phyloP scores from a whole-genome alignment of 1,284 basidiomycete species.

The Hortiboletus rubellus region DNA sequence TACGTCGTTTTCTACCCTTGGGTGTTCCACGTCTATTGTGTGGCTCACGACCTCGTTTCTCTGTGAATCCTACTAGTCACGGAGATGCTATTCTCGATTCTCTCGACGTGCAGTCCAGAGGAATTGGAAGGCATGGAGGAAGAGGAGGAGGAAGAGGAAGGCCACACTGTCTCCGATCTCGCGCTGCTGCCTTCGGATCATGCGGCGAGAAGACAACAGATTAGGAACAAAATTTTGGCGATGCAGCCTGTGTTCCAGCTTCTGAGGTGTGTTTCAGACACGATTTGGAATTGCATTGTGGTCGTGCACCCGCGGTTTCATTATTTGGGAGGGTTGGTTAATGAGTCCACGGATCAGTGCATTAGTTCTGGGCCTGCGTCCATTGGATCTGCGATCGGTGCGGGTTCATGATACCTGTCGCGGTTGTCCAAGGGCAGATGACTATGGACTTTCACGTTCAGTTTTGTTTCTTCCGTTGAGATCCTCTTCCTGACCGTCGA shows the following conservation, averaged over 20 bases:
- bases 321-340: neutral
- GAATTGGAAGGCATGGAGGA: slow-evolving; percentile 78
- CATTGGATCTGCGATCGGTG: neutral
- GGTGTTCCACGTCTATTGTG: too few relatives aligned
- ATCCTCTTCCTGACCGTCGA: neutral
- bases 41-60: neutral
- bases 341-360: neutral
- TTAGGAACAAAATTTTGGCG: slow-evolving; percentile 95
- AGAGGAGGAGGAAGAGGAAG: slow-evolving; percentile 37
- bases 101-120: slow-evolving; percentile 92
- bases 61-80: slow-evolving; percentile 58
- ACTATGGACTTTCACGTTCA: neutral
- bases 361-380: neutral
- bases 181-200: slow-evolving; percentile 45
- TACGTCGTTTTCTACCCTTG: slow-evolving; percentile 40
- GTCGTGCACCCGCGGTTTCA: neutral
- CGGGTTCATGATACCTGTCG: neutral
- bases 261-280: slow-evolving; percentile 60
- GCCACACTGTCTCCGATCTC: slow-evolving; percentile 35
- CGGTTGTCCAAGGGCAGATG: neutral
- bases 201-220: slow-evolving; percentile 63
- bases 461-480: neutral
- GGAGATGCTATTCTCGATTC: slow-evolving; percentile 95
- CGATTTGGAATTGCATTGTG: neutral
- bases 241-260: slow-evolving; percentile 92